Percentiles rank a stretch among this genome's conserved stretches.
Evolutionary conservation across 1,139 yeast species (phyloP).

Genomic region (Meyerozyma elateridarum): DNA sequence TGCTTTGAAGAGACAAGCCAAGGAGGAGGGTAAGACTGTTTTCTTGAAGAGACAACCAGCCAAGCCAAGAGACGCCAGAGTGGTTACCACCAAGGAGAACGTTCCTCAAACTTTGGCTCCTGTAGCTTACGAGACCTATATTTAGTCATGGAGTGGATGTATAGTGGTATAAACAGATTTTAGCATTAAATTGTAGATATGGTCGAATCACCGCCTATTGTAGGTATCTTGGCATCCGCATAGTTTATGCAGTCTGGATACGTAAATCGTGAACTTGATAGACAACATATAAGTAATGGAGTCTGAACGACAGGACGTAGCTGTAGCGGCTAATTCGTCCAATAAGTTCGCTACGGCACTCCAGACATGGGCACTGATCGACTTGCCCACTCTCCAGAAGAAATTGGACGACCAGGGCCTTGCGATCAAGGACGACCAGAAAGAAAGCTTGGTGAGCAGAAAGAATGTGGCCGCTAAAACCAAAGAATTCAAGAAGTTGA

Average conservation of each 20-base stretch:
- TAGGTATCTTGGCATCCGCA: too few relatives aligned
- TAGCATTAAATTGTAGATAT: too few relatives aligned
- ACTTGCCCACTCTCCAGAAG: constrained; percentile 62
- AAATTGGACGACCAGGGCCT: constrained; percentile 72
- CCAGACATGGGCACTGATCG: constrained; percentile 72
- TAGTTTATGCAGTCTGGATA: too few relatives aligned
- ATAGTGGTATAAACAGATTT: too few relatives aligned
- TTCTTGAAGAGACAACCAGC: constrained; percentile 97
- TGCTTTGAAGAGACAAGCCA: constrained; percentile 90
- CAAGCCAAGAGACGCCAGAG: constrained; percentile 90
- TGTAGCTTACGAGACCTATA: constrained; percentile 98
- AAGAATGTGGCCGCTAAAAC: constrained; percentile 77
- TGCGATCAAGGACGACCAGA: constrained; percentile 67
- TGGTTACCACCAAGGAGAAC: constrained; percentile 72
- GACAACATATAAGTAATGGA: too few relatives aligned
- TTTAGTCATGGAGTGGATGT: constrained; percentile 53
- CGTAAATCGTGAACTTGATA: too few relatives aligned
- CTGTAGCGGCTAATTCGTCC: too few relatives aligned
- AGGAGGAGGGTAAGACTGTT: constrained; percentile 87
- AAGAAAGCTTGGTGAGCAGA: constrained; percentile 60
- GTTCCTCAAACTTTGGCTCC: constrained; percentile 98
- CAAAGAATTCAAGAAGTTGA: constrained; percentile 71
- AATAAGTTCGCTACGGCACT: constrained; percentile 44
- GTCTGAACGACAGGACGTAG: too few relatives aligned
- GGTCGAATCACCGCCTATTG: too few relatives aligned